Conservation (phyloP, 306 rosid species). For the Mimosa bimucronata region DNA sequence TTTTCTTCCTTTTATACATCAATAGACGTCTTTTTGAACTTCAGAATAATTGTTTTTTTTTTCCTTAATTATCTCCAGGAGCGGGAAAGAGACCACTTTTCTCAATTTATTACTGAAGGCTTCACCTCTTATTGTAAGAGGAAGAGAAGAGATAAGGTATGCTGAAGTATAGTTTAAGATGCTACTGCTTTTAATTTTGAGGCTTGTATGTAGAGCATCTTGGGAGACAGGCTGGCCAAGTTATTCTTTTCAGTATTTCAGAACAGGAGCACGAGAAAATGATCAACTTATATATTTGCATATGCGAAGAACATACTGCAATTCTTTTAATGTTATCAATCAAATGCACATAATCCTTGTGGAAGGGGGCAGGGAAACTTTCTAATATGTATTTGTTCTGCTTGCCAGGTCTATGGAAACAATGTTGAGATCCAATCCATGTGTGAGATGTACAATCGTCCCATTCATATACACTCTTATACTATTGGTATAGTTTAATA, state of each 20-base stretch:
- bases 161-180: constrained; percentile 25
- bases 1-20: constrained; percentile 10
- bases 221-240: background rate
- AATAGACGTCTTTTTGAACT: constrained; percentile 8
- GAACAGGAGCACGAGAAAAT: background rate
- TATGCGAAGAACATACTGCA: background rate
- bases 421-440: constrained; percentile 94
- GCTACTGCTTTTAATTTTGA: constrained; percentile 7
- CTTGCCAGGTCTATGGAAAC: constrained; percentile 89
- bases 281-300: background rate
- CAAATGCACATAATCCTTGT: background rate
- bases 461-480: constrained; percentile 88
- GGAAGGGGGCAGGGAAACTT: background rate
- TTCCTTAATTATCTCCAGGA: constrained; percentile 57
- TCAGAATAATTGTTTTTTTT: background rate
- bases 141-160: constrained; percentile 98
- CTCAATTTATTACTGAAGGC: constrained; percentile 90
- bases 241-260: background rate
- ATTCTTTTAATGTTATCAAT: background rate
- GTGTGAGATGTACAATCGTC: constrained; percentile 95
- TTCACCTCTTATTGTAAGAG: constrained; percentile 94
- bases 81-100: constrained; percentile 89
- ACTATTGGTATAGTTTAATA: constrained; percentile 58
- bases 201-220: background rate
- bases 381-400: constrained; percentile 19